Conservation (phyloP, 805 yeast genomes). For the Barnettozyma botsteinii region DNA sequence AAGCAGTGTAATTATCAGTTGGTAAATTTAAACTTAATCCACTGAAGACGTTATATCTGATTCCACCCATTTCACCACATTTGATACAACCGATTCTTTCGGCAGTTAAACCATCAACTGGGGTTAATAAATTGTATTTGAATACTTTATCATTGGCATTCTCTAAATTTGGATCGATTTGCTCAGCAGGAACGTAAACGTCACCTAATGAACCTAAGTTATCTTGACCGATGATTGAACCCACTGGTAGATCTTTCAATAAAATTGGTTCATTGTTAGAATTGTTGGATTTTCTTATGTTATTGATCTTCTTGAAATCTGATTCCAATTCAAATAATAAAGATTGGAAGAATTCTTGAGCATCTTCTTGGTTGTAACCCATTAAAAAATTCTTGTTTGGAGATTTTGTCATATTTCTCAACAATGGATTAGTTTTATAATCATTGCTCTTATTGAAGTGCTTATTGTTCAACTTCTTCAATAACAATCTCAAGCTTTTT, state of each 20-base stretch:
- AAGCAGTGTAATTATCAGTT: slow-evolving; percentile 35
- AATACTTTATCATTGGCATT: slow-evolving; percentile 39
- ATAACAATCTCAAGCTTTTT: slow-evolving; percentile 42
- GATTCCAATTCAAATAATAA: slow-evolving; percentile 61
- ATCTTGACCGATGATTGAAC: slow-evolving; percentile 34
- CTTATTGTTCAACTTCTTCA: slow-evolving; percentile 49
- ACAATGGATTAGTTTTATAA: slow-evolving; percentile 53
- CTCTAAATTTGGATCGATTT: slow-evolving; percentile 63
- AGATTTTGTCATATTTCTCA: slow-evolving; percentile 68
- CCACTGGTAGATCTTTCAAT: slow-evolving; percentile 29
- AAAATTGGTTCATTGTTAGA: slow-evolving; percentile 22
- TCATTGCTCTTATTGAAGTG: slow-evolving; percentile 50
- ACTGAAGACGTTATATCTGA: slow-evolving; percentile 71
- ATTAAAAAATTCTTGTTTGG: slow-evolving; percentile 71
- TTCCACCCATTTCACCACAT: slow-evolving; percentile 94
- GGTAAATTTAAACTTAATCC: slow-evolving; percentile 72
- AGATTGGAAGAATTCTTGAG: slow-evolving; percentile 90
- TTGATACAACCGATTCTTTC: slow-evolving; percentile 85
- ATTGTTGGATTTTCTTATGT: neutral
- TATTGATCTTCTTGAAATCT: slow-evolving; percentile 37
- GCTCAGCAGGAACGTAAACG: slow-evolving; percentile 66
- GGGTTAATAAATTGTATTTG: slow-evolving; percentile 64
- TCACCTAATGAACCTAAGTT: slow-evolving; percentile 54
- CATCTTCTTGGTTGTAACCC: slow-evolving; percentile 93
- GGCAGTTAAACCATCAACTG: slow-evolving; percentile 85